A percentile compares a stretch with the other conserved stretches of the same genome.
These are phyloP conservation scores for Vitis vinifera DNA, from an alignment of 164 flowering plant species.

Conservation along the genomic window ASM3070453v1 NC_081813.1:14173001-14173500, in stretches of 20 bases:
- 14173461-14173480: neutral
- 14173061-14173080: neutral
- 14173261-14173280: slow-evolving; percentile 2
- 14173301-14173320: slow-evolving; percentile 29
- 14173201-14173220: slow-evolving; percentile 12
- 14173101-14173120: neutral
- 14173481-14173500: neutral
- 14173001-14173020: neutral
- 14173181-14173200: neutral
- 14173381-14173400: slow-evolving; percentile 13
- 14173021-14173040: too few species aligned
- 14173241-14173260: neutral
- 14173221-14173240: slow-evolving; percentile 26
- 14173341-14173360: slow-evolving; percentile 10
- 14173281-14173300: slow-evolving; percentile 2
- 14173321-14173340: slow-evolving; percentile 29
- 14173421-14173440: slow-evolving; percentile 3
- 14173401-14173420: slow-evolving; percentile 6
- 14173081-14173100: neutral
- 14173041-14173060: neutral
- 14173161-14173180: neutral
- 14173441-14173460: slow-evolving; percentile 8
- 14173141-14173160: neutral
- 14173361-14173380: slow-evolving; percentile 9
- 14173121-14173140: neutral